Percentiles rank a stretch among this genome's conserved stretches.
Evolutionary conservation across 495 filamentous ascomycete species (phyloP).

Genomic region (Penicillium soppii): DNA sequence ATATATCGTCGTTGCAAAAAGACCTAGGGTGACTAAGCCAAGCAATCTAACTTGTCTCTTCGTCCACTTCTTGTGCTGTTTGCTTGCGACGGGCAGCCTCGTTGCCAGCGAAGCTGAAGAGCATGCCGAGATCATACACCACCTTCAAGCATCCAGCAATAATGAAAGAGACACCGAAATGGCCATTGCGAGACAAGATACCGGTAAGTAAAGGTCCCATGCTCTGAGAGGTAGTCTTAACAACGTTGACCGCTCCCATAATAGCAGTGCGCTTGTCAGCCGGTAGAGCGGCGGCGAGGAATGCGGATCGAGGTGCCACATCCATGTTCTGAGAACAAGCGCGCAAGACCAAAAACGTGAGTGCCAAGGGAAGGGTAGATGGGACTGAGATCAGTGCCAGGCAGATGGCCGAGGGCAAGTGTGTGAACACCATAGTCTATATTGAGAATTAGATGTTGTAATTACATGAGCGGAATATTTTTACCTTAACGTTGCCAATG

Average conservation of each 20-base stretch:
- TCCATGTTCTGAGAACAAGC: conserved; percentile 77
- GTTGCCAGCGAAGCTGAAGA: conserved; percentile 60
- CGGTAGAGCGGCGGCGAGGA: conserved; percentile 69
- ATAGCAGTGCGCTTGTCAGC: conserved; percentile 76
- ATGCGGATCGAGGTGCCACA: conserved; percentile 75
- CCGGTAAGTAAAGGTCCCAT: conserved; percentile 69
- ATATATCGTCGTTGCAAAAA: too few species aligned
- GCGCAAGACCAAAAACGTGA: conserved; percentile 67
- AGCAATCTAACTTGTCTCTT: too few species aligned
- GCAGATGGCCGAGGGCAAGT: conserved; percentile 73
- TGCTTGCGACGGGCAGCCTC: conserved; percentile 27
- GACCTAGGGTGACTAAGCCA: too few species aligned
- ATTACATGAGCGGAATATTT: not conserved
- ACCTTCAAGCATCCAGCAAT: conserved; percentile 68
- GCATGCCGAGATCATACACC: conserved; percentile 70
- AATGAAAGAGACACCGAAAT: conserved; percentile 72
- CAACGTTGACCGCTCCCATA: conserved; percentile 69
- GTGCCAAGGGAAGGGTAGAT: conserved; percentile 49
- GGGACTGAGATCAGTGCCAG: conserved; percentile 69
- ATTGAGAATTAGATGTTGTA: not conserved
- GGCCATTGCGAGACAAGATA: conserved; percentile 56
- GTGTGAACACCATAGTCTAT: conserved; percentile 83
- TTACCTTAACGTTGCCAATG: conserved; percentile 70
- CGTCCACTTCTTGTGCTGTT: too few species aligned
- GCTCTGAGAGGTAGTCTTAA: conserved; percentile 62